Evolutionary conservation across 2,329 filamentous ascomycete genomes (phyloP).

Genomic region (Fusarium robinianum): DNA sequence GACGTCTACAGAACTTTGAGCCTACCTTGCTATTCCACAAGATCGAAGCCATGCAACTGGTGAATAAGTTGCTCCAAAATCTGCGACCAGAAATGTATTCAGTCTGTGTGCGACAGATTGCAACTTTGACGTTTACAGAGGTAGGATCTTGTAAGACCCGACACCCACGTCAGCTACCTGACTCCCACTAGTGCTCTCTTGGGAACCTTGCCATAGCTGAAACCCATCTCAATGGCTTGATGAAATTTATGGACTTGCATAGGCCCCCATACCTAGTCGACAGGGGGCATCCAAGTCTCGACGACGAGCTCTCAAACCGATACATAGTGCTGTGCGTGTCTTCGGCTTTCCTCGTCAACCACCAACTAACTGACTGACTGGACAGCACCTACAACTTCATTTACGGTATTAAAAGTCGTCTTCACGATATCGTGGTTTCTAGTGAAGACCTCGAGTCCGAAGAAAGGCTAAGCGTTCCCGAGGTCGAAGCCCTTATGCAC

Average conservation of each 20-base stretch:
- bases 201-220: conserved; percentile 22
- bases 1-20: conserved; percentile 19
- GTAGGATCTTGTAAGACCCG: too few species aligned
- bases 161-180: too few species aligned
- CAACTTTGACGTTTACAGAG: conserved; percentile 26
- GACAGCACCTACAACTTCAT: conserved; percentile 28
- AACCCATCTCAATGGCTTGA: conserved; percentile 25
- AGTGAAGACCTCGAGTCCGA: not conserved
- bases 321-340: conserved; percentile 23
- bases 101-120: conserved; percentile 22
- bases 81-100: not conserved
- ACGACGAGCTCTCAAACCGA: conserved; percentile 26
- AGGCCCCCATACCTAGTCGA: not conserved
- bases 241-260: conserved; percentile 29
- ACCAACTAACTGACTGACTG: not conserved
- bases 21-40: conserved; percentile 29
- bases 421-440: conserved; percentile 17
- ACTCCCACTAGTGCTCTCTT: conserved; percentile 27
- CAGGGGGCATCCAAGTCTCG: not conserved
- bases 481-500: conserved; percentile 17
- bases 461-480: not conserved
- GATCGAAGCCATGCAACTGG: conserved; percentile 20
- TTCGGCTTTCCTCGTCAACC: accelerated
- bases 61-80: conserved; percentile 16
- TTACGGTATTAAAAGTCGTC: conserved; percentile 29